Conservation (phyloP, 129 eudicot species). For the Flaveria ramosissima region DNA sequence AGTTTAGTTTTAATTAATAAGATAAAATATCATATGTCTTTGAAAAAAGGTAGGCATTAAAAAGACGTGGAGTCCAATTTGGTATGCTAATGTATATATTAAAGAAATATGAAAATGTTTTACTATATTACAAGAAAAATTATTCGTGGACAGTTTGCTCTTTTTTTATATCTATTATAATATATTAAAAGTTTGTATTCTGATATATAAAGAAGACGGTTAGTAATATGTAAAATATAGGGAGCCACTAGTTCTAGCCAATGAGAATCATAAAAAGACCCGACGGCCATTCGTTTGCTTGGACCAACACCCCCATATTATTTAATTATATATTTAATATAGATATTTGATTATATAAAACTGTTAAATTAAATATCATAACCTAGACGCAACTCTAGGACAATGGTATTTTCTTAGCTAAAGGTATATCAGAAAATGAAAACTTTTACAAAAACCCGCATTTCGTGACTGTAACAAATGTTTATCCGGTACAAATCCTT, state of each 20-base stretch:
- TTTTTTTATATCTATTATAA: no score
- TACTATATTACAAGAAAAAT: background rate
- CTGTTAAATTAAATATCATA: background rate
- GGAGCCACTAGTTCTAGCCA: background rate
- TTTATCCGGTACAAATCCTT: no score
- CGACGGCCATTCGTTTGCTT: slow-evolving; percentile 15
- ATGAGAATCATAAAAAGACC: slow-evolving; percentile 16
- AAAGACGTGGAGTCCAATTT: background rate
- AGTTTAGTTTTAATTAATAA: no score
- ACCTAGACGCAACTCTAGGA: no score
- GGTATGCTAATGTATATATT: background rate
- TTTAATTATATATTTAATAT: background rate
- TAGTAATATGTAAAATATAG: background rate
- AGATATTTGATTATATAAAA: no score
- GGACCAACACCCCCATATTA: slow-evolving; percentile 2
- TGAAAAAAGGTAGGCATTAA: background rate
- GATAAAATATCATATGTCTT: background rate
- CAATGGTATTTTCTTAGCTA: no score
- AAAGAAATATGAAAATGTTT: background rate
- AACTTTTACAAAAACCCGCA: no score
- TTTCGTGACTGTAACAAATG: no score
- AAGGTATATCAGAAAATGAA: no score
- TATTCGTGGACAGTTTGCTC: no score
- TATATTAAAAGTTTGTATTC: no score
- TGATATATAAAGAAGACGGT: background rate